Conservation (phyloP, 441 rosid species). For the Eruca vesicaria region DNA sequence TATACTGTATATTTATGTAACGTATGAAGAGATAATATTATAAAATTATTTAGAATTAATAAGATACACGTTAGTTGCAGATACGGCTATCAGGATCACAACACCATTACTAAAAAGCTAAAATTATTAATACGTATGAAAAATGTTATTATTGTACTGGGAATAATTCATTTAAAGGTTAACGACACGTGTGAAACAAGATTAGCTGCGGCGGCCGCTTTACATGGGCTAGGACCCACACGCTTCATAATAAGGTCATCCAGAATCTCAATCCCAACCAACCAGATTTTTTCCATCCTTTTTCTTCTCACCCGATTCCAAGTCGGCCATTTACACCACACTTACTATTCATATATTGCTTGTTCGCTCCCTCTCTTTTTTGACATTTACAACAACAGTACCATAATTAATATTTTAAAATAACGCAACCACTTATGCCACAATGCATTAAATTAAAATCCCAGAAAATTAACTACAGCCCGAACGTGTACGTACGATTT, state of each 20-base stretch:
- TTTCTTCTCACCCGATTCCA: conserved; percentile 4
- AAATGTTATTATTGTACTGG: not conserved
- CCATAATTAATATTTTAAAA: not conserved
- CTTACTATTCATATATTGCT: not conserved
- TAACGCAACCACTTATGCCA: not conserved
- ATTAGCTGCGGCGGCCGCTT: conserved; percentile 57
- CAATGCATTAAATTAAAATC: not conserved
- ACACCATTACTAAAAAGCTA: not conserved
- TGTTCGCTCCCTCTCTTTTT: not conserved
- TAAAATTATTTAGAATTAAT: not conserved
- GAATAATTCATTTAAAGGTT: not conserved
- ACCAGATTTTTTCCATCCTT: conserved; percentile 18
- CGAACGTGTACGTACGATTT: no score
- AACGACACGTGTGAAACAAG: conserved; percentile 53
- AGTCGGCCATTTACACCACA: conserved; percentile 29
- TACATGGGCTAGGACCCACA: conserved; percentile 43
- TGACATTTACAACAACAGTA: not conserved
- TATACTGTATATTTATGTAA: not conserved
- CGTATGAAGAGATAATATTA: not conserved
- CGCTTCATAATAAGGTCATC: conserved; percentile 15
- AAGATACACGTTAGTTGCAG: not conserved
- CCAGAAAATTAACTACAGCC: not conserved
- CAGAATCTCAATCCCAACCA: conserved; percentile 40
- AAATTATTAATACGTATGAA: not conserved
- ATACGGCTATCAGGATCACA: conserved; percentile 17